Conservation (phyloP, 345 rosid species). For the Boechera divaricarpa region DNA sequence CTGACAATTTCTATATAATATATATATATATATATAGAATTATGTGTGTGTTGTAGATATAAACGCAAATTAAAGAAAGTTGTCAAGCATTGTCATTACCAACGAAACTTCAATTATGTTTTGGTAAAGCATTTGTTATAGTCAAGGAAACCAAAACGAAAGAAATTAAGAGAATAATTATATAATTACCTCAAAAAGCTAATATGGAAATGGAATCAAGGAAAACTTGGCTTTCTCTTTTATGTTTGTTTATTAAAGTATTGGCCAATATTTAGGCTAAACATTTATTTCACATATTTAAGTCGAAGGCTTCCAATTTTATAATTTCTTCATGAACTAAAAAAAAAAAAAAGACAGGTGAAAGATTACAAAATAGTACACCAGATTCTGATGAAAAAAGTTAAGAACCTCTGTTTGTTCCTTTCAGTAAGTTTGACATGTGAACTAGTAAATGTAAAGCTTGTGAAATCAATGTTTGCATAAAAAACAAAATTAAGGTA, state of each 20-base stretch:
- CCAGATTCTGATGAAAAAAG: conserved; percentile 36
- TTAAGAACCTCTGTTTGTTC: conserved; percentile 23
- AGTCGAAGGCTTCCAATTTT: neutral
- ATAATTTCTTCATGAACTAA: neutral
- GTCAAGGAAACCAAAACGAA: conserved; percentile 17
- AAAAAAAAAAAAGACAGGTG: neutral
- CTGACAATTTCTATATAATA: neutral
- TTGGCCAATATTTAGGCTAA: neutral
- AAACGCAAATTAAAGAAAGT: neutral
- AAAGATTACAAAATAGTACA: conserved; percentile 23
- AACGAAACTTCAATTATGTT: conserved; percentile 6
- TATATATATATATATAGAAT: neutral
- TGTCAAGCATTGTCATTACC: conserved; percentile 14
- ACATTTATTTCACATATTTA: neutral
- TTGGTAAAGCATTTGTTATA: neutral
- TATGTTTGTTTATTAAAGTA: neutral
- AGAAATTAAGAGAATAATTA: neutral
- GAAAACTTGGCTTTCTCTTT: conserved; percentile 29
- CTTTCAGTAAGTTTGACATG: conserved; percentile 42
- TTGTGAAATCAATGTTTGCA: conserved; percentile 11
- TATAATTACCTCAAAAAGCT: neutral
- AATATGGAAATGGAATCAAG: conserved; percentile 19
- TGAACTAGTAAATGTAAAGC: conserved; percentile 32
- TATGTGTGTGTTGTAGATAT: neutral
- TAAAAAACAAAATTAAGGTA: neutral